Evolutionary conservation across 2,329 filamentous ascomycete species (phyloP), one percentile per base, ranked within the genome.

Genomic region (Byssoonygena ceratinophila): DNA sequence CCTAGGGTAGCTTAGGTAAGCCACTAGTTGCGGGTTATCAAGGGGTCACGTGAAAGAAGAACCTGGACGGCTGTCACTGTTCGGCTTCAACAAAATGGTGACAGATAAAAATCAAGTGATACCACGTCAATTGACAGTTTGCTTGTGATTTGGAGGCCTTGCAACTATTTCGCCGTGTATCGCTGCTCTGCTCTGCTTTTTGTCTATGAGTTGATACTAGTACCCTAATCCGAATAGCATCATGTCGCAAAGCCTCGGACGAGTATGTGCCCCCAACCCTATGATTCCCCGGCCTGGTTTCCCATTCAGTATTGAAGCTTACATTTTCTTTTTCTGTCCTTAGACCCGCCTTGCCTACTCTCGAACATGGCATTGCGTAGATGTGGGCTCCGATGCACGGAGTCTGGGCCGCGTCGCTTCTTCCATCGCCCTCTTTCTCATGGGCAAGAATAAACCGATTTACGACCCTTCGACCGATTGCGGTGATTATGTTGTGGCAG

Each of bases 371-470:
- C 92, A 98, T 73, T 82, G 86, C 82, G 69, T 97, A 77, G 69
- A 92, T 76, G 71, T 87, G 73, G 64, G 76, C 75, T 60, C 83
- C 71, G 68, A 82, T 18, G 77, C 81, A 16, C 88, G 89, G 12
- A 83, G 88, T n/a, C 84, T 96, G 37, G 91, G 91, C 61, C 88
- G 91, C 39, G 78, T 96, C 48, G 91, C 91, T 56, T 88, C 85
- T 50, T 82, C 85, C 58, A 95, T 96, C 69, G 91, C 90, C 57
- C 76, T 84, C 51, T 77, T 87, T 55, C 81, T 96, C 49, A 96
- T 97, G 90, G 92, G 92, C 73, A 98, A 98, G 77, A 85, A 98
- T 79, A 98, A 98, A 74, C 92, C 92, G 20, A 95, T 92, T 70
- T 98, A 83, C 74, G 87, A 97, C 72, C 92, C 92, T 1, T 95